These are phyloP conservation scores for Batkoa obscura DNA, from an alignment of 371 early-diverging fungal genomes.

Conservation along the genomic window DNA sequence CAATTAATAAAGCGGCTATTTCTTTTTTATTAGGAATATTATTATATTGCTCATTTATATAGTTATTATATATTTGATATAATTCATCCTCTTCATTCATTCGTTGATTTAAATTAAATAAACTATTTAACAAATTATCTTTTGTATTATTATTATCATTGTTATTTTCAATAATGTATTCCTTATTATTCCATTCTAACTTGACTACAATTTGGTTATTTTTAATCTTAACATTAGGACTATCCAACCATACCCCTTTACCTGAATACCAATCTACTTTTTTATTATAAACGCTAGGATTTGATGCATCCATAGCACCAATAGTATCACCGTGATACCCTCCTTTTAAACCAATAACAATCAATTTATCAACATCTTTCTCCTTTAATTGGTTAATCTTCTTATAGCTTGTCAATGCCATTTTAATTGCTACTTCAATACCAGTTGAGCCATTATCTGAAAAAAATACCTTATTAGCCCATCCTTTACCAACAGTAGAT, in stretches of 20 bases:
- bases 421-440: slow-evolving; percentile 65
- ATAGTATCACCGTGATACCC: slow-evolving; percentile 76
- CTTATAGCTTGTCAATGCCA: slow-evolving; percentile 52
- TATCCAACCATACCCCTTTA: too few relatives aligned
- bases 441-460: slow-evolving; percentile 68
- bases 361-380: slow-evolving; percentile 12
- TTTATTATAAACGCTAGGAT: slow-evolving; percentile 52
- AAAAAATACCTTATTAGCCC: slow-evolving; percentile 59
- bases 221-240: too few relatives aligned
- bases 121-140: too few relatives aligned
- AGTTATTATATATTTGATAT: too few relatives aligned
- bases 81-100: slow-evolving; percentile 16
- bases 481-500: slow-evolving; percentile 30
- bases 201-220: too few relatives aligned
- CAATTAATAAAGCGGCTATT: slow-evolving; percentile 60
- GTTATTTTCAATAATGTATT: too few relatives aligned
- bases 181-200: too few relatives aligned
- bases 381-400: too few relatives aligned
- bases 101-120: slow-evolving; percentile 5
- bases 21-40: slow-evolving; percentile 26
- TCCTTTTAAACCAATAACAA: slow-evolving; percentile 43
- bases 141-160: too few relatives aligned
- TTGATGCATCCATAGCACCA: slow-evolving; percentile 64
- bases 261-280: slow-evolving; percentile 54
- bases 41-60: too few relatives aligned